Percentiles rank a stretch among this genome's conserved stretches.
Evolutionary conservation across 2,329 filamentous ascomycete genomes (phyloP).

Genomic region (Cladophialophora chaetospira): DNA sequence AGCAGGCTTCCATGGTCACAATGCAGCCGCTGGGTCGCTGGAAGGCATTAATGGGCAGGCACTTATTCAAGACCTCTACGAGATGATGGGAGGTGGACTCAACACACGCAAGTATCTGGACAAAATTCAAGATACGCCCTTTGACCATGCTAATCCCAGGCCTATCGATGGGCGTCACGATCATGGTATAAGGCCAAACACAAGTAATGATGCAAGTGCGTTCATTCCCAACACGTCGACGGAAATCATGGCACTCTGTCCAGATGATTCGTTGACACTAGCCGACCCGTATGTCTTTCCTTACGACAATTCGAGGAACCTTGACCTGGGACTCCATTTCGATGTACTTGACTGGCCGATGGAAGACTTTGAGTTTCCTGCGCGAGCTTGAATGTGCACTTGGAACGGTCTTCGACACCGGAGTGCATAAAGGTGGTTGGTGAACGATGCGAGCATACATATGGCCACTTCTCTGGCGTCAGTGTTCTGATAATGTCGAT

Average conservation of each 20-base stretch:
- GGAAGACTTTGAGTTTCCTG: constrained; percentile 9
- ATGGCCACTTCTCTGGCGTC: neutral
- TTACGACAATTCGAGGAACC: neutral
- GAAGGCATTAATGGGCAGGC: constrained; percentile 11
- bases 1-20: constrained; percentile 17
- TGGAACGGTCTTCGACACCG: neutral
- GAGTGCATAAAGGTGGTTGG: neutral
- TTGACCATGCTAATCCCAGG: constrained; percentile 29
- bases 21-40: constrained; percentile 6
- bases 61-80: constrained; percentile 33
- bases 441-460: neutral
- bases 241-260: neutral
- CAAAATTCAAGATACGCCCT: neutral
- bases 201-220: neutral
- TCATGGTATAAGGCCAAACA: neutral
- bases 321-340: constrained; percentile 8
- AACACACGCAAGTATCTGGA: neutral
- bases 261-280: neutral
- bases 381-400: neutral
- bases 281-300: neutral
- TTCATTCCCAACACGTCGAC: neutral
- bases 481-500: neutral
- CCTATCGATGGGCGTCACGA: constrained; percentile 5
- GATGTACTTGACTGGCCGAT: constrained; percentile 7
- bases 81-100: constrained; percentile 30